Evolutionary conservation across 148 eudicot genomes (phyloP), one percentile per base, ranked within the genome.

Genomic region (Nepenthes mirabilis): DNA sequence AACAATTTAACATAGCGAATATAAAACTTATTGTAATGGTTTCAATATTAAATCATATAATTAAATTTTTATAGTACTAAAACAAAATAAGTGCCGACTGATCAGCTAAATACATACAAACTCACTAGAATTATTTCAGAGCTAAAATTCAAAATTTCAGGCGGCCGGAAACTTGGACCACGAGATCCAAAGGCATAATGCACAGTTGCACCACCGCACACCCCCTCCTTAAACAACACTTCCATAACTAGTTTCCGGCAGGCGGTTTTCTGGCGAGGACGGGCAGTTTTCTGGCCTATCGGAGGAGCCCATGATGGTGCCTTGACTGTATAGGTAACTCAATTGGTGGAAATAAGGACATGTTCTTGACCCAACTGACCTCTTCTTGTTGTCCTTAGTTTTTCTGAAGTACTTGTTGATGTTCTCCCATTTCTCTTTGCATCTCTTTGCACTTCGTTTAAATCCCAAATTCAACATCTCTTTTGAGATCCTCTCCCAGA

Each of bases 371-470:
- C 82, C 96, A 33, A 72, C 43, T 2, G 94, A 80, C 72, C 97
- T 83, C 93, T 82, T 91, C 78, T 83, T 87, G 50, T 60, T 74
- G 65, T 88, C 97, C 74, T 88, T 91, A 0, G 90, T 85, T 73
- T 83, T 91, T 59, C 95, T 83, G 34, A 83, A 88, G 68, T 91
- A 91, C 83, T 91, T 91, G 75, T 91, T 91, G 56, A 91, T 91
- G 68, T 91, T 91, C 72, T 91, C 97, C 97, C 97, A 91, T 65
- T 88, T 91, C 78, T 91, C 97, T 50, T 91, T 91, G 70, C 97
- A 91, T 62, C 97, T 80, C 69, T 85, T 91, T 14, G 97, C 84
- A 68, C 82, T 91, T 58, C 97, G 83, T 49, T 74, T 75, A 69
- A 83, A 85, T 23, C 97, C 97, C 72, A 83, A 35, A 57, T 80